Evolutionary conservation across 306 rosid species (phyloP), one percentile per base, ranked within the genome.

Genomic region (Cajanus cajan): DNA sequence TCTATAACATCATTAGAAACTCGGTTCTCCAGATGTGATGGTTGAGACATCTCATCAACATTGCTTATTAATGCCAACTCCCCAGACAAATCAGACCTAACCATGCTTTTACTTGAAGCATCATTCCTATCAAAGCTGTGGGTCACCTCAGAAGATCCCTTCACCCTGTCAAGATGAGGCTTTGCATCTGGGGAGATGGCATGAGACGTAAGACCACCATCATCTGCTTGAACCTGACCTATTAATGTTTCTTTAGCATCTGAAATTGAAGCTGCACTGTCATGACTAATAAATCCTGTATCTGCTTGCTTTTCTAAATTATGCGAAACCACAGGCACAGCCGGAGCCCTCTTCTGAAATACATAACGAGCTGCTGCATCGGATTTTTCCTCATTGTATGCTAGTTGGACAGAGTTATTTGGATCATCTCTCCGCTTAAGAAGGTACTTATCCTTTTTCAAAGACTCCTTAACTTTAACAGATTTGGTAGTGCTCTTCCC

Each of bases 371-470:
- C 89, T 58, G 84, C 87, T 43, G 74, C 90, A 78, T 82, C 84
- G 36, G 87, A 83, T 69, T 91, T 72, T 74, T 82, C 93, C 48
- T 87, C 96, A 71, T 28, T 45, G 76, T 14, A 62, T 44, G 84
- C 87, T 51, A 68, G 80, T 47, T 88, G 84, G 78, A 71, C 83
- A 24, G 93, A 66, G 73, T 80, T 72, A 55, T 59, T 51, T 4
- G 90, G 25, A 78, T 93, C 99, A 71, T 96, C 98, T 87, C 99
- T 84, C 78, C 96, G 90, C 86, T 93, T 93, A 75, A 96, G 86
- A 77, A 96, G 93, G 79, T 96, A 96, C 81, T 82, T 93, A 61
- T 93, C 94, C 81, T 93, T 95, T 79, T 96, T 96, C 14, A 88
- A 78, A 82, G 6, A 85, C 45, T 90, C 98, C 89, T 91, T 96